Percentiles rank a stretch among this genome's conserved stretches.
Conservation (phyloP, 2,329 filamentous ascomycete species). For the Myrmaecium sp. region DNA sequence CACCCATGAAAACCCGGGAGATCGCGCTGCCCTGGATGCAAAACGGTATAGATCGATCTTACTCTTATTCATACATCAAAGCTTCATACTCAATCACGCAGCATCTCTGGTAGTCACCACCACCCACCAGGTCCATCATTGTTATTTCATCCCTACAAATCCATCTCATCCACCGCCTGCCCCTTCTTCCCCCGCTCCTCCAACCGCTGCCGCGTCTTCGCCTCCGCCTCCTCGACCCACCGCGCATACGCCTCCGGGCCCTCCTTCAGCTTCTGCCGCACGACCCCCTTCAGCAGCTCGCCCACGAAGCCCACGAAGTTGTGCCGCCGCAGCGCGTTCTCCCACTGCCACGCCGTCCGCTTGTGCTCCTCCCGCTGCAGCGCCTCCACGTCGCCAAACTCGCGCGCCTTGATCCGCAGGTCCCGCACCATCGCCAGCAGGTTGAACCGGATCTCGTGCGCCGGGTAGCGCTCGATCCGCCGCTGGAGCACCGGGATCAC, state of each 20-base stretch:
- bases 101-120: too few relatives aligned
- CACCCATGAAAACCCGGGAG: too few relatives aligned
- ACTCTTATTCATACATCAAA: too few relatives aligned
- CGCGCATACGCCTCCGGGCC: constrained; percentile 48
- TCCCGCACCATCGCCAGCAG: constrained; percentile 84
- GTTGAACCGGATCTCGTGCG: constrained; percentile 86
- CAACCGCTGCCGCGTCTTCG: constrained; percentile 33
- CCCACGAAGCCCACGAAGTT: constrained; percentile 96
- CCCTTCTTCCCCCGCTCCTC: constrained; percentile 28
- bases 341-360: constrained; percentile 76
- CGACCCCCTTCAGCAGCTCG: constrained; percentile 75
- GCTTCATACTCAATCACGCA: too few relatives aligned
- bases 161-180: constrained; percentile 22
- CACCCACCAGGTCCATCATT: too few relatives aligned
- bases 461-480: constrained; percentile 69
- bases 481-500: constrained; percentile 78
- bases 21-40: too few relatives aligned
- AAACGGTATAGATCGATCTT: too few relatives aligned
- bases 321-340: constrained; percentile 79
- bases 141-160: too few relatives aligned
- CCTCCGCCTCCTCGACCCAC: constrained; percentile 56
- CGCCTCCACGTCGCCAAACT: constrained; percentile 68
- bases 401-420: constrained; percentile 55
- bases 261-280: constrained; percentile 52
- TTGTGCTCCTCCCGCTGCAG: constrained; percentile 69